Base-by-base conservation (phyloP, 805 yeast species). In the Nakazawaea anatomiae region DNA sequence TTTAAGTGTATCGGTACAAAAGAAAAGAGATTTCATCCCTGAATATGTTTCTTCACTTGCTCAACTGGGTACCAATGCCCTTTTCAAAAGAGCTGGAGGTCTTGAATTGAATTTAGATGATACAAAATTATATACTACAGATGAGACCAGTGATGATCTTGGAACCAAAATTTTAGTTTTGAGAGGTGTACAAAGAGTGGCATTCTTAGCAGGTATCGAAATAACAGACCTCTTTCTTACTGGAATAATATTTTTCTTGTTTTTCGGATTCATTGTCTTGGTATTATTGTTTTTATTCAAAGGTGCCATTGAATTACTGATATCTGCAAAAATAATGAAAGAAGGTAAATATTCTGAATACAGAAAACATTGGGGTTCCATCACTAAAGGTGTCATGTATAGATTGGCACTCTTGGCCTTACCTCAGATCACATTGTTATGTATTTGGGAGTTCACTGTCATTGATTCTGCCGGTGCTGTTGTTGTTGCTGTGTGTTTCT, bases 141-240 rank as follows among this genome's bases (percentile, higher is more conserved):
- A 85, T 65, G 96, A 92, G 65, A 79, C 79, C 55, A 79, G 79
- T 53, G 65, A 77, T 3, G 71, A 76, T 40, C 67, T 85, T 45
- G 69, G 85, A 1, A 71, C 85, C 5, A 87, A 85, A 60, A 89
- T 89, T 42, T 74, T 94, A 60, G 83, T 92, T 39, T 71, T 94
- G 49, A 80, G 96, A 63, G 99, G 99, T 58, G 85, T 94, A 54
- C 89, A 89, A 67, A 83, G 99, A 70, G 97, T 92, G 6, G 83
- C 97, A 0, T 94, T 73, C 64, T 69, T 85, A 58, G 88, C 96
- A 9, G 79, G 79, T 25, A 91, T 94, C 58, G 99, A 94, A 69
- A 76, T 92, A 57, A 85, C 97, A 28, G 83, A 82, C 62, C 67
- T 94, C 52, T 94, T 90, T 67, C 73, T 91, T 71, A 94, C 99